phyloP scores from a whole-genome alignment of 23 red algal genomes.

The Gracilaria vermiculophylla region DNA sequence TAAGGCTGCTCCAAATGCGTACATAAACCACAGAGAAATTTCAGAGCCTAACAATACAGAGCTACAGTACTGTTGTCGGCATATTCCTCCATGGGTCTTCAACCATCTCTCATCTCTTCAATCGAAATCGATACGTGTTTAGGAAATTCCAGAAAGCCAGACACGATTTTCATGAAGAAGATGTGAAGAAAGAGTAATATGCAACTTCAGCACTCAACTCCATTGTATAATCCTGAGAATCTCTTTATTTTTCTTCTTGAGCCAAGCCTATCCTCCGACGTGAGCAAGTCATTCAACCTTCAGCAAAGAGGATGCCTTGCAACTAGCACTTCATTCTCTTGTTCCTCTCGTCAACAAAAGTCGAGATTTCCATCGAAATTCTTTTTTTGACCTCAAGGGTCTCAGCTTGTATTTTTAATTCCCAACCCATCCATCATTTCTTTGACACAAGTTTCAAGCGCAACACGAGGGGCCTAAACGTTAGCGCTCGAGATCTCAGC shows the following conservation, averaged over 20 bases:
- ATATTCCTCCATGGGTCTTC: slow-evolving; percentile 18
- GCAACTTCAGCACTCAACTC: neutral
- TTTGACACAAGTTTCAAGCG: neutral
- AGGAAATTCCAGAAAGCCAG: slow-evolving; percentile 5
- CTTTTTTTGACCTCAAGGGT: neutral
- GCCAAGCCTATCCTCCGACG: neutral
- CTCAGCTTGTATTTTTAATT: neutral
- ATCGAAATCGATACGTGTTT: slow-evolving; percentile 38
- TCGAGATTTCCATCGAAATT: slow-evolving; percentile 1
- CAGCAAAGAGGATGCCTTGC: slow-evolving; percentile 1
- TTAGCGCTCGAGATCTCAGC: neutral
- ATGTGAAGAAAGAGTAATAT: slow-evolving; percentile 4
- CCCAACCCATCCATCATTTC: neutral
- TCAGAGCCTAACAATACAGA: slow-evolving; percentile 12
- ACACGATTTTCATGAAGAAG: slow-evolving; percentile 23
- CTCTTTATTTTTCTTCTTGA: neutral
- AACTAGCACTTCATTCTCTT: slow-evolving; percentile 2
- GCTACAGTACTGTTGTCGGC: neutral
- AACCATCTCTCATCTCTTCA: slow-evolving; percentile 33
- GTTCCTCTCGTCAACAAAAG: neutral
- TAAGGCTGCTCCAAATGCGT: slow-evolving; percentile 35
- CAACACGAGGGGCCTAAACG: neutral
- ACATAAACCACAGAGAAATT: slow-evolving; percentile 39
- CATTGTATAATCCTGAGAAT: neutral
- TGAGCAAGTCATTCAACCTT: slow-evolving; percentile 1